Evolutionary conservation across 495 filamentous ascomycete species (phyloP), one percentile per base, ranked within the genome.

Genomic region (Penicillium salamii): DNA sequence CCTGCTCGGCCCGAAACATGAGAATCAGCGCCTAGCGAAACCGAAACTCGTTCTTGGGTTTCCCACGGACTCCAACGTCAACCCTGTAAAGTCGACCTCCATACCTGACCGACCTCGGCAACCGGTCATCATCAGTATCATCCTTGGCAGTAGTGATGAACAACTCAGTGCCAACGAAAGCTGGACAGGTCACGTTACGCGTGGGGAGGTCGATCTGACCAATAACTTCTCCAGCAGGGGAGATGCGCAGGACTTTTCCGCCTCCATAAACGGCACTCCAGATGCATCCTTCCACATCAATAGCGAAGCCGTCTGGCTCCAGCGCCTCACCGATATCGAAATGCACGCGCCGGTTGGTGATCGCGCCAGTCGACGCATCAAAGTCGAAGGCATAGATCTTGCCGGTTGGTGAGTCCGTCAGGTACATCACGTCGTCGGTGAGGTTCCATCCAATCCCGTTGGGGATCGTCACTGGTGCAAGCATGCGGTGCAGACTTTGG

Each of bases 211-310:
- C 74, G 29, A 92, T 70, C 70, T 85, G 74, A 14, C 85, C 85
- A 15, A 87, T 71, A 18, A 90, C 62, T 59, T 82, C 71, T 3
- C 86, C 86, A 26, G 74, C 68, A 4, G 82, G 77, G 6, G 76
- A 80, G 53, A 91, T 80, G 61, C 83, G 82, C 41, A 90, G 64
- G 14, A 92, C 81, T 38, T 78, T 75, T 40, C 78, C 67, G 54
- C 85, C 87, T 36, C 87, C 86, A 55, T 87, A 89, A 24, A 90
- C 74, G n/a, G 87, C 86, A 48, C 80, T 81, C 89, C 89, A 91
- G 21, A 92, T 71, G 54, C 83, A 82, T 1, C 86, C 89, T 11
- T 87, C 80, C 11, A 63, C 74, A 57, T 93, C 89, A 43, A 90
- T 79, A 19, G 84, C 78, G 61, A 86, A 88, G 1, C 88, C 88